Evolutionary conservation across 495 filamentous ascomycete genomes (phyloP).

Genomic region (Talaromyces proteolyticus): DNA sequence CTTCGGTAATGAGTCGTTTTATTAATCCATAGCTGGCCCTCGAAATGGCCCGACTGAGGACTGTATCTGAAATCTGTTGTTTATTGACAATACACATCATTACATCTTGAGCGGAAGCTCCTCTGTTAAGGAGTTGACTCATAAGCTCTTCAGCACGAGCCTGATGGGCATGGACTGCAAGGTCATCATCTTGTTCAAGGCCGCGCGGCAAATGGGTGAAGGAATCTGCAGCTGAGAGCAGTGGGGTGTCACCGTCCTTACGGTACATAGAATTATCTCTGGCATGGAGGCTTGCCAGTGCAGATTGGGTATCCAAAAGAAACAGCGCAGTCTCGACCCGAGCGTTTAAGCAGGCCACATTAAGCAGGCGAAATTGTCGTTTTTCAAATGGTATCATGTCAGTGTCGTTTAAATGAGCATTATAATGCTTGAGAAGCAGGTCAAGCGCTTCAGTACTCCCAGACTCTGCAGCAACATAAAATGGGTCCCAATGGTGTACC

Average conservation of each 20-base stretch:
- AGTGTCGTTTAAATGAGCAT: not conserved
- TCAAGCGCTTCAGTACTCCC: not conserved
- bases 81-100: too few relatives aligned
- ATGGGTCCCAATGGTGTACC: not conserved
- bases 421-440: conserved; percentile 1
- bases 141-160: conserved; percentile 3
- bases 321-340: not conserved
- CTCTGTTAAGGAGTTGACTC: conserved; percentile 7
- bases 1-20: conserved; percentile 8
- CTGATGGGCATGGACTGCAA: not conserved
- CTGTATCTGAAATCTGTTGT: not conserved
- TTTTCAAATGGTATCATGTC: not conserved
- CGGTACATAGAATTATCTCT: not conserved
- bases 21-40: conserved; percentile 2
- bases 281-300: not conserved
- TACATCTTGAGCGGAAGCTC: conserved; percentile 8
- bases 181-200: not conserved
- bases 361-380: not conserved
- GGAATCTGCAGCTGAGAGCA: not conserved
- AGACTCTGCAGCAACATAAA: not conserved
- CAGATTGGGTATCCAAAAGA: not conserved
- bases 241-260: not conserved
- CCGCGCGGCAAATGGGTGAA: not conserved
- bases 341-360: not conserved
- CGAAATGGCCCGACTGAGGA: conserved; percentile 7